Evolutionary conservation across 805 yeast species (phyloP).

Genomic region (Schizosaccharomyces octosporus): DNA sequence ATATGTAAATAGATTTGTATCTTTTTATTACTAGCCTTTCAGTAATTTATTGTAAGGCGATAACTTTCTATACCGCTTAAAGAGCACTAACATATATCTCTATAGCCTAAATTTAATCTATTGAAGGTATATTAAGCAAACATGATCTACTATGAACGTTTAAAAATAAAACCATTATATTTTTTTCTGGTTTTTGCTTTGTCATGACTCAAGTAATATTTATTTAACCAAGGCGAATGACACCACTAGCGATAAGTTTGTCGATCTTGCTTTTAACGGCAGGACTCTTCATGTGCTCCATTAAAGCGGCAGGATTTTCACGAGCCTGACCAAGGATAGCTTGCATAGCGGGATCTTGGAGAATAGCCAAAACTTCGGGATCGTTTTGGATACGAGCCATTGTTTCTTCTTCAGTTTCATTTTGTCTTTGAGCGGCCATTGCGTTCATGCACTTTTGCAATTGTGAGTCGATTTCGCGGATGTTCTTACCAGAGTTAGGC

Average conservation of each 20-base stretch:
- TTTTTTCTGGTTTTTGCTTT: neutral
- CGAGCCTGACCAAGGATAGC: constrained; percentile 82
- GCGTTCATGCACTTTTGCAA: constrained; percentile 28
- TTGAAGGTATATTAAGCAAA: too few species aligned
- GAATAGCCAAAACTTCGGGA: constrained; percentile 75
- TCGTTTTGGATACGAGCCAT: constrained; percentile 73
- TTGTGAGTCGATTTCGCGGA: constrained; percentile 61
- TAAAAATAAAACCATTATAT: neutral
- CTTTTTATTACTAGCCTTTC: too few species aligned
- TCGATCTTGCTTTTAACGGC: constrained; percentile 70
- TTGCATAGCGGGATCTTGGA: constrained; percentile 92
- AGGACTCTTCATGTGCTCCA: constrained; percentile 94
- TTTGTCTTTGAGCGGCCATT: constrained; percentile 44
- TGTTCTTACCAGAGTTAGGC: constrained; percentile 16
- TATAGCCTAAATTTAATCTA: too few species aligned
- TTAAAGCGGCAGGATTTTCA: constrained; percentile 85
- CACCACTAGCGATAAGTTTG: constrained; percentile 84
- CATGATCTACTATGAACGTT: too few species aligned
- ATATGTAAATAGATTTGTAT: too few species aligned
- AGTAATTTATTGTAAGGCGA: too few species aligned
- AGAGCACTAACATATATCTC: too few species aligned
- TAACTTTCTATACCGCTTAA: too few species aligned
- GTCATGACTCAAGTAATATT: neutral
- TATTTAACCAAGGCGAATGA: constrained; percentile 50
- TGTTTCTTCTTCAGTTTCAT: constrained; percentile 83